Percentiles rank a stretch among this genome's conserved stretches.
Evolutionary conservation across 2,329 filamentous ascomycete species (phyloP).

Genomic region (Pseudogymnoascus sp.): DNA sequence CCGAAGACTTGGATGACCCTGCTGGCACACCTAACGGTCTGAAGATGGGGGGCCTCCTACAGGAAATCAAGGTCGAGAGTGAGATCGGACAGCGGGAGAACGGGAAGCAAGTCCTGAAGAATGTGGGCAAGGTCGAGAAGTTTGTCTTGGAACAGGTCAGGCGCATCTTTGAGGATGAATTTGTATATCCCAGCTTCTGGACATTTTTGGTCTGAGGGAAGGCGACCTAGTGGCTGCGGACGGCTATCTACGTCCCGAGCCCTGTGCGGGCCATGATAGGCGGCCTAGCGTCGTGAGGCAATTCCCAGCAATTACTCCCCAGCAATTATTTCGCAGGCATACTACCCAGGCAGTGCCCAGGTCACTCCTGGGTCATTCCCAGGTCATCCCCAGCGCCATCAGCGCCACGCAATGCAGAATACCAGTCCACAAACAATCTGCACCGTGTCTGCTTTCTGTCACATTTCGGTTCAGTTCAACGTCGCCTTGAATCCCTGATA

Average conservation of each 20-base stretch:
- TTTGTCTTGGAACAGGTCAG: constrained; percentile 96
- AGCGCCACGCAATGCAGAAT: constrained; percentile 1
- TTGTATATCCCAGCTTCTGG: constrained; percentile 98
- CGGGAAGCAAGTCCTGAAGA: constrained; percentile 92
- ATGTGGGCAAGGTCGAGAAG: constrained; percentile 96
- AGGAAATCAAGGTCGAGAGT: constrained; percentile 93
- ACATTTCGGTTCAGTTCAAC: constrained; percentile 19
- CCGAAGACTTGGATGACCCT: constrained; percentile 26
- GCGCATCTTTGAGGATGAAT: constrained; percentile 96
- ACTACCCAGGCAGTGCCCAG: not conserved
- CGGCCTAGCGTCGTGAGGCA: not conserved
- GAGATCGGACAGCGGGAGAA: constrained; percentile 91
- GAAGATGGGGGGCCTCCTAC: constrained; percentile 66
- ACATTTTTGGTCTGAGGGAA: constrained; percentile 67
- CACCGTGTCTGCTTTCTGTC: not conserved
- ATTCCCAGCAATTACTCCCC: not conserved
- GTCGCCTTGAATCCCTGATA: constrained; percentile 80
- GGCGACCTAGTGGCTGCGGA: not conserved
- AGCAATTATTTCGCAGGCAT: not conserved
- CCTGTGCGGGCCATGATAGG: constrained; percentile 6
- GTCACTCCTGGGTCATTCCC: not conserved
- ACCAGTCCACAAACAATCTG: not conserved
- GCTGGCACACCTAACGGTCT: constrained; percentile 19
- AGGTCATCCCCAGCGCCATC: not conserved
- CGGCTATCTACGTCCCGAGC: not conserved